These are phyloP conservation scores for Poa pratensis DNA, from an alignment of 176 grass and related monocot species.

Conservation along the genomic window DNA sequence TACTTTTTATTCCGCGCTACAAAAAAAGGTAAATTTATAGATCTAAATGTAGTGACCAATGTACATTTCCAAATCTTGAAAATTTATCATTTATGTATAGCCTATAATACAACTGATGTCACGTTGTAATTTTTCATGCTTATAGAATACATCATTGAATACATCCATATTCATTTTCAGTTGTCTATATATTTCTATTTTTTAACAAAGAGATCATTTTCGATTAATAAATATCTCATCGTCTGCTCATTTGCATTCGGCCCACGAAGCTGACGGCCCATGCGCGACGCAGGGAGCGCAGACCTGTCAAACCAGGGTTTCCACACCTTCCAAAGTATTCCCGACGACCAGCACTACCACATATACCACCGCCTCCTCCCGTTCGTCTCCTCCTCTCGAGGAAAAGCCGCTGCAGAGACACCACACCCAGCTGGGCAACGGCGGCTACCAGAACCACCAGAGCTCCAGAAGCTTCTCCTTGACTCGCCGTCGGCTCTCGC, in stretches of 20 bases:
- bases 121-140: too few species aligned
- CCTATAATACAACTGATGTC: too few species aligned
- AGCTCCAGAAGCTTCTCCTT: background rate
- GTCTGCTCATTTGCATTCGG: background rate
- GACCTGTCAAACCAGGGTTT: conserved; percentile 13
- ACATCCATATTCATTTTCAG: too few species aligned
- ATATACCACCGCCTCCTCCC: conserved; percentile 31
- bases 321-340: conserved; percentile 16
- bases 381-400: background rate
- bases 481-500: background rate
- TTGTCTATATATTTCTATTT: too few species aligned
- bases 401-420: conserved; percentile 12
- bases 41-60: too few species aligned
- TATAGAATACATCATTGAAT: too few species aligned
- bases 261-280: conserved; percentile 23
- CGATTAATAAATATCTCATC: too few species aligned
- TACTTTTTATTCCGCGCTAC: too few species aligned
- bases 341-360: conserved; percentile 3
- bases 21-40: too few species aligned
- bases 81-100: too few species aligned
- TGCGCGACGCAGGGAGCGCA: background rate
- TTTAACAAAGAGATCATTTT: too few species aligned
- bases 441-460: conserved; percentile 23
- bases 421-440: conserved; percentile 13
- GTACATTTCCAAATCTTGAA: too few species aligned